phyloP scores from a whole-genome alignment of 2,329 filamentous ascomycete species.

The Aureobasidium sp. region DNA sequence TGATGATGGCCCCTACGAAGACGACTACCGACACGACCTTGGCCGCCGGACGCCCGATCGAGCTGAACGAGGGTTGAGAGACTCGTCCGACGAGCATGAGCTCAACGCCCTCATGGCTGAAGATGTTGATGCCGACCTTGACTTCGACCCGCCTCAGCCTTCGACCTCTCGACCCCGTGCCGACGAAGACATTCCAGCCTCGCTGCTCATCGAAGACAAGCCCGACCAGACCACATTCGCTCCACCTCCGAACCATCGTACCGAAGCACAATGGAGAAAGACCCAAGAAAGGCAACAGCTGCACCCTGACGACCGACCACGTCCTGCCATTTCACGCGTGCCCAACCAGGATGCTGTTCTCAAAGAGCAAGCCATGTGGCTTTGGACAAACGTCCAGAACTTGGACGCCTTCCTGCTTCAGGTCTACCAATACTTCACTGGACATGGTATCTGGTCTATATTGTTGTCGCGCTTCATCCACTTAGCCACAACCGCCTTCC shows the following conservation, averaged over 20 bases:
- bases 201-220: constrained; percentile 51
- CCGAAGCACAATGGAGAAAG: constrained; percentile 45
- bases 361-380: constrained; percentile 77
- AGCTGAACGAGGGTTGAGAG: constrained; percentile 33
- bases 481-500: constrained; percentile 72
- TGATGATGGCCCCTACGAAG: constrained; percentile 34
- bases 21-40: constrained; percentile 28
- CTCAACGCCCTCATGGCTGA: constrained; percentile 50
- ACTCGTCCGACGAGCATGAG: constrained; percentile 51
- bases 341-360: constrained; percentile 36
- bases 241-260: constrained; percentile 17
- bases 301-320: constrained; percentile 24
- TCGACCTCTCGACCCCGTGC: neutral
- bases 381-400: constrained; percentile 87
- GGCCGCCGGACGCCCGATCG: constrained; percentile 32
- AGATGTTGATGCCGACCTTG: constrained; percentile 19
- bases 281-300: constrained; percentile 40
- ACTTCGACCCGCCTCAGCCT: neutral
- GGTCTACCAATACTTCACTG: constrained; percentile 80
- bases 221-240: neutral
- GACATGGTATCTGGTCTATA: constrained; percentile 80
- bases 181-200: constrained; percentile 51
- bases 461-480: constrained; percentile 63
- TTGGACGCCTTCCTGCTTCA: constrained; percentile 79
- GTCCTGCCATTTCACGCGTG: constrained; percentile 1